phyloP scores from a whole-genome alignment of 805 yeast genomes.

The Cyberlindnera lachancei region DNA sequence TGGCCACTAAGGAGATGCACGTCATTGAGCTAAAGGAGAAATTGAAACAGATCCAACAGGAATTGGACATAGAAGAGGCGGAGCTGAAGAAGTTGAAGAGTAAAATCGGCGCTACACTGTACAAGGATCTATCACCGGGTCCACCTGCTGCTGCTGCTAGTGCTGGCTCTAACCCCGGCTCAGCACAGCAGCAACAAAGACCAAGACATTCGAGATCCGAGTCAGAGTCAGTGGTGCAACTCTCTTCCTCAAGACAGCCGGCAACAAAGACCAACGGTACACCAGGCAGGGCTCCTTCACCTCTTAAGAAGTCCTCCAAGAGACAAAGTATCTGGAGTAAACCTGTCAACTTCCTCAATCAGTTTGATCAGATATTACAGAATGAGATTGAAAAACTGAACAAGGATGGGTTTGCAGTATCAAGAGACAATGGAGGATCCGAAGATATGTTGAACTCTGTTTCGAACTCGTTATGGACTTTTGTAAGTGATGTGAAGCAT shows the following conservation, averaged over 20 bases:
- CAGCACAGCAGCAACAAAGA: background rate
- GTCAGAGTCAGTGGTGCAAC: conserved; percentile 1
- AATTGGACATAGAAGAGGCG: conserved; percentile 32
- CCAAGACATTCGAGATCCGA: no score
- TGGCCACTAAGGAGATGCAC: conserved; percentile 65
- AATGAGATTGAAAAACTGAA: conserved; percentile 53
- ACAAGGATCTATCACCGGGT: conserved; percentile 20
- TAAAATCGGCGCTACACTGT: conserved; percentile 25
- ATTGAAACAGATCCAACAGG: conserved; percentile 38
- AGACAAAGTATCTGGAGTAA: conserved; percentile 36
- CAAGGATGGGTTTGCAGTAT: conserved; percentile 14
- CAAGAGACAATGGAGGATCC: conserved; percentile 4
- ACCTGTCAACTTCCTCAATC: conserved; percentile 57
- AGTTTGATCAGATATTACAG: conserved; percentile 59
- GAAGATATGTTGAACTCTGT: conserved; percentile 29
- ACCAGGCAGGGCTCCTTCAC: no score
- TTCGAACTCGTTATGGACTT: conserved; percentile 39
- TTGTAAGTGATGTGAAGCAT: conserved; percentile 41
- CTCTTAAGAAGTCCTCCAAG: conserved; percentile 3
- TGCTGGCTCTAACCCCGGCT: no score
- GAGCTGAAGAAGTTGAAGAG: conserved; percentile 27
- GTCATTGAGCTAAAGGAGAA: conserved; percentile 53
- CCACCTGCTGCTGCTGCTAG: no score
- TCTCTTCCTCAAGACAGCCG: background rate
- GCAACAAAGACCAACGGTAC: no score